Percentiles rank a stretch among this genome's conserved stretches.
Evolutionary conservation across 2,329 filamentous ascomycete species (phyloP).

Genomic region (Penicillium olsonii): DNA sequence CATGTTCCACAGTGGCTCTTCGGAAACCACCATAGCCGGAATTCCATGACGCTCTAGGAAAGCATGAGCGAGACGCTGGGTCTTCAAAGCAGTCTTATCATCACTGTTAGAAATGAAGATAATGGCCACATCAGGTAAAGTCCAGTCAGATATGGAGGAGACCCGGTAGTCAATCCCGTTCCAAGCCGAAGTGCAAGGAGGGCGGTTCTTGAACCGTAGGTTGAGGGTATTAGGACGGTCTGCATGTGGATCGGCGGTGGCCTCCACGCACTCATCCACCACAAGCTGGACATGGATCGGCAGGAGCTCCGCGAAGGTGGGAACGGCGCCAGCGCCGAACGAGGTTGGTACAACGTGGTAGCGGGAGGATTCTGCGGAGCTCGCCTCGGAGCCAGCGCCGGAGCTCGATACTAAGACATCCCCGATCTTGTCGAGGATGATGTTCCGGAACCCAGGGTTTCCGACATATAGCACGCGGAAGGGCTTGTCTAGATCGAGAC

Average conservation of each 20-base stretch:
- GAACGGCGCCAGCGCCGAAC: slow-evolving; percentile 46
- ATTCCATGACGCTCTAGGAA: slow-evolving; percentile 48
- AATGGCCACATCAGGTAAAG: slow-evolving; percentile 48
- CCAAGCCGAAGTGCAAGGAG: slow-evolving; percentile 40
- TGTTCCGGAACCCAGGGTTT: slow-evolving; percentile 39
- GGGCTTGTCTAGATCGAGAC: slow-evolving; percentile 43
- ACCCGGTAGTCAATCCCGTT: slow-evolving; percentile 40
- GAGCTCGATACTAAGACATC: slow-evolving; percentile 49
- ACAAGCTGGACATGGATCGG: slow-evolving; percentile 50
- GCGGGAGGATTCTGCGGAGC: slow-evolving; percentile 44
- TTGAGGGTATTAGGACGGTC: slow-evolving; percentile 35
- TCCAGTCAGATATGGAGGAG: slow-evolving; percentile 44
- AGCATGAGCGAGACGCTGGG: slow-evolving; percentile 35
- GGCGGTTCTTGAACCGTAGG: slow-evolving; percentile 42
- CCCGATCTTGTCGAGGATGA: slow-evolving; percentile 50
- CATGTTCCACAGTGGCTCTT: slow-evolving; percentile 45
- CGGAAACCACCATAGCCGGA: slow-evolving; percentile 47
- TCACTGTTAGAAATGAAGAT: slow-evolving; percentile 45
- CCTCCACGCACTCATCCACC: slow-evolving; percentile 48
- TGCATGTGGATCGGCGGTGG: slow-evolving; percentile 27
- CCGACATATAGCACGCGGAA: slow-evolving; percentile 49
- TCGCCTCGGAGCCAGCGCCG: slow-evolving; percentile 32
- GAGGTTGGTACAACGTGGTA: slow-evolving; percentile 53
- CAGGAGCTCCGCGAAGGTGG: slow-evolving; percentile 52
- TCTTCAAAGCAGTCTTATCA: slow-evolving; percentile 26